phyloP scores from a whole-genome alignment of 2,329 filamentous ascomycete species.

The Venturia asperata region DNA sequence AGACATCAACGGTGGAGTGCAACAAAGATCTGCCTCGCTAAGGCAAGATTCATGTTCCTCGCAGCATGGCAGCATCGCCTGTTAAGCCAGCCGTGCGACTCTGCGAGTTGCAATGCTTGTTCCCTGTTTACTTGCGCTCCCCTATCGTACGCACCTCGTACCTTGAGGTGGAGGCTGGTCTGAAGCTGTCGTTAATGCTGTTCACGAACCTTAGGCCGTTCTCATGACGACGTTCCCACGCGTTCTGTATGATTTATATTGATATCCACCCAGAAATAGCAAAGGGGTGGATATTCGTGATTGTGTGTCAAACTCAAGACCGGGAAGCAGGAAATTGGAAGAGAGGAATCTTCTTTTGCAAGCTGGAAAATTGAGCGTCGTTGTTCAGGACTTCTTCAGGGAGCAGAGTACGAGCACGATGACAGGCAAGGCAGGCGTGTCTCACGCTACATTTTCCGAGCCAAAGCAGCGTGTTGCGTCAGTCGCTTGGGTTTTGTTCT shows the following conservation, averaged over 20 bases:
- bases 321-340: neutral
- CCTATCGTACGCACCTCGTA: neutral
- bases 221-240: neutral
- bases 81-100: neutral
- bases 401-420: neutral
- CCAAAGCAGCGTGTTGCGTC: neutral
- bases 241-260: neutral
- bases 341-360: neutral
- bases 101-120: neutral
- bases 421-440: neutral
- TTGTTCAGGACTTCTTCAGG: neutral
- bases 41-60: conserved; percentile 11
- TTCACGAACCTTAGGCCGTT: neutral
- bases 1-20: neutral
- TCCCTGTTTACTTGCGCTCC: neutral
- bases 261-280: neutral
- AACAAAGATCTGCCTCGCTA: neutral
- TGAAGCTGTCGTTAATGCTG: neutral
- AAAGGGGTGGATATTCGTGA: neutral
- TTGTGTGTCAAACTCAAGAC: neutral
- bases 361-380: neutral
- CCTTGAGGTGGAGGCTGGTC: neutral
- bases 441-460: neutral
- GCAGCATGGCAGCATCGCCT: neutral
- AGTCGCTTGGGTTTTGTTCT: neutral